Conservation (phyloP, 495 filamentous ascomycete genomes). For the Friedmanniomyces endolithicus region DNA sequence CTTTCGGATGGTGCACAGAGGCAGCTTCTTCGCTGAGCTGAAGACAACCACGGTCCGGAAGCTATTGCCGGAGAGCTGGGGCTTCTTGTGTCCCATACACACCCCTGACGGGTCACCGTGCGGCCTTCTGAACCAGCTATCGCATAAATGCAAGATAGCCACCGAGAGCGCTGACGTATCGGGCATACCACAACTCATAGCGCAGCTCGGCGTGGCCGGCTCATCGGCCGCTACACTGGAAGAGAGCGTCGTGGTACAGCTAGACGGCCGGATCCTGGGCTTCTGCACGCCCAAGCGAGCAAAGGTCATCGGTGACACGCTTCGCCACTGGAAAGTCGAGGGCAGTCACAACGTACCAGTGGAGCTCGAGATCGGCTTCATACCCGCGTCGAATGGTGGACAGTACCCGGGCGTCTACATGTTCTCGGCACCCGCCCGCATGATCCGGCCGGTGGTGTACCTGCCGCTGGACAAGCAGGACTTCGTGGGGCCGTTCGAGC, state of each 20-base stretch:
- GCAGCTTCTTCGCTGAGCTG: constrained; percentile 93
- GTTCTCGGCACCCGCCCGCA: constrained; percentile 68
- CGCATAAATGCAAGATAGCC: constrained; percentile 86
- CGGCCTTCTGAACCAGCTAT: constrained; percentile 86
- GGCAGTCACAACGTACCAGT: constrained; percentile 72
- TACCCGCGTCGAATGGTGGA: constrained; percentile 73
- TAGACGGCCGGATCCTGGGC: constrained; percentile 81
- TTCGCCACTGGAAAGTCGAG: constrained; percentile 92
- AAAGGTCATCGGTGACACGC: constrained; percentile 61
- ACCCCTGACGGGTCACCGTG: constrained; percentile 94
- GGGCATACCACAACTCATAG: constrained; percentile 54
- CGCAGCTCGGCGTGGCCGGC: constrained; percentile 62
- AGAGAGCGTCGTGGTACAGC: constrained; percentile 74
- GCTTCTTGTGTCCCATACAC: constrained; percentile 92
- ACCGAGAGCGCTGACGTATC: constrained; percentile 60
- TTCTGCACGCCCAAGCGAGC: constrained; percentile 79
- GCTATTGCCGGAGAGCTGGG: constrained; percentile 92
- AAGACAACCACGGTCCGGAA: constrained; percentile 97
- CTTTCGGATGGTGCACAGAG: constrained; percentile 97
- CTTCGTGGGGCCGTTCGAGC: constrained; percentile 83
- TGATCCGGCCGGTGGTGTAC: constrained; percentile 88
- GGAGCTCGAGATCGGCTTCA: constrained; percentile 80
- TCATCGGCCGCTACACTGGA: constrained; percentile 60
- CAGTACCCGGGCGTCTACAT: constrained; percentile 95
- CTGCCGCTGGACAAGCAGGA: constrained; percentile 73